Conservation (phyloP, 768 basidiomycete genomes). For the Suillus brevipes region DNA sequence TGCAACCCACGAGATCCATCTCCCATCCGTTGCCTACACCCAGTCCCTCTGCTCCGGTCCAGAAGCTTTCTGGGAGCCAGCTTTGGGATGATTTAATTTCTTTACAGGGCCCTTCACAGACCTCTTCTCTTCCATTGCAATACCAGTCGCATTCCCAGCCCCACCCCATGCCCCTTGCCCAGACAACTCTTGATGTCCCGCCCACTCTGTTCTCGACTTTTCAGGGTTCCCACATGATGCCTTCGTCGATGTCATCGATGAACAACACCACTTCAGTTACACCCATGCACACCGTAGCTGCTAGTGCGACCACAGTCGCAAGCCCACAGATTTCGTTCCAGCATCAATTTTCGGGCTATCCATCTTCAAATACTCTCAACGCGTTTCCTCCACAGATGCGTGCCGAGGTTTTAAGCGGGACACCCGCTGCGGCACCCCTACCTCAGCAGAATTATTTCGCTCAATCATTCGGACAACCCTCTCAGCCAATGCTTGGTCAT, state of each 20-base stretch:
- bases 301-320: constrained; percentile 17
- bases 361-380: constrained; percentile 12
- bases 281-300: constrained; percentile 21
- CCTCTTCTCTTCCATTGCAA: constrained; percentile 51
- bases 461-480: background rate
- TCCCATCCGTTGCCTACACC: constrained; percentile 38
- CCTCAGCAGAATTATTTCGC: constrained; percentile 1
- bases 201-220: constrained; percentile 25
- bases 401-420: background rate
- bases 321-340: constrained; percentile 30
- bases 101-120: constrained; percentile 39
- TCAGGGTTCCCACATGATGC: constrained; percentile 9
- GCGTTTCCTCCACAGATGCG: background rate
- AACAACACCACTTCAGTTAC: constrained; percentile 8
- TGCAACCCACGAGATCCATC: constrained; percentile 25
- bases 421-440: background rate
- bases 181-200: constrained; percentile 2
- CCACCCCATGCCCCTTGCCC: constrained; percentile 15
- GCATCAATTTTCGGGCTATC: constrained; percentile 18
- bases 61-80: constrained; percentile 29
- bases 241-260: constrained; percentile 9
- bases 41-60: constrained; percentile 13
- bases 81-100: constrained; percentile 63
- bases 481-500: background rate
- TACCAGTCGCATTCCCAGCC: constrained; percentile 22